Conservation (phyloP, 768 basidiomycete species). For the Suillus alpinus region DNA sequence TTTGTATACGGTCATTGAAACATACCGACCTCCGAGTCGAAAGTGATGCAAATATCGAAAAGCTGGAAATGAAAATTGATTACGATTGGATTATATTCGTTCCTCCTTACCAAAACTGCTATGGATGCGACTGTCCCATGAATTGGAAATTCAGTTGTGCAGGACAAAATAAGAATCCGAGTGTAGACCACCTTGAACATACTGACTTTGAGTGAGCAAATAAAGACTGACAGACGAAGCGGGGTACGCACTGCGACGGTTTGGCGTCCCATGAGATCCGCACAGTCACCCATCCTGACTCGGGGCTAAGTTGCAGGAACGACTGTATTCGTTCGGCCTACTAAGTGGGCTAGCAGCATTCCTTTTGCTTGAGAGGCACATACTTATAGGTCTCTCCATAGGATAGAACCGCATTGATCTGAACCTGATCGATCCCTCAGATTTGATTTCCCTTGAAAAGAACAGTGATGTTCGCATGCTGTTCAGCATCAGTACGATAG, state of each 20-base stretch:
- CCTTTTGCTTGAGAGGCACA: too few relatives aligned
- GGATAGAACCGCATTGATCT: too few relatives aligned
- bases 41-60: neutral
- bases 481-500: too few relatives aligned
- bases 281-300: neutral
- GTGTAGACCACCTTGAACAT: too few relatives aligned
- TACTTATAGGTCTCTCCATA: too few relatives aligned
- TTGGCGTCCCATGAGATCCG: neutral
- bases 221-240: neutral
- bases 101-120: neutral
- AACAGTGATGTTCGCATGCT: too few relatives aligned
- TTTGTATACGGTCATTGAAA: neutral
- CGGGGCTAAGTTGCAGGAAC: too few relatives aligned
- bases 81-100: neutral
- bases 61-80: neutral
- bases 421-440: too few relatives aligned
- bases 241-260: neutral
- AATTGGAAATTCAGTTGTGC: neutral
- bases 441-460: too few relatives aligned
- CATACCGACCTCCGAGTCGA: slow-evolving; percentile 1
- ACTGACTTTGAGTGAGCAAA: neutral
- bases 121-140: neutral
- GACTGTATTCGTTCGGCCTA: too few relatives aligned
- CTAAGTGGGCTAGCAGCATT: too few relatives aligned
- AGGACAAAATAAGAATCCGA: neutral